Evolutionary conservation across 257 asterid species (phyloP), one percentile per base, ranked within the genome.

Genomic region (Nicotiana tomentosiformis): DNA sequence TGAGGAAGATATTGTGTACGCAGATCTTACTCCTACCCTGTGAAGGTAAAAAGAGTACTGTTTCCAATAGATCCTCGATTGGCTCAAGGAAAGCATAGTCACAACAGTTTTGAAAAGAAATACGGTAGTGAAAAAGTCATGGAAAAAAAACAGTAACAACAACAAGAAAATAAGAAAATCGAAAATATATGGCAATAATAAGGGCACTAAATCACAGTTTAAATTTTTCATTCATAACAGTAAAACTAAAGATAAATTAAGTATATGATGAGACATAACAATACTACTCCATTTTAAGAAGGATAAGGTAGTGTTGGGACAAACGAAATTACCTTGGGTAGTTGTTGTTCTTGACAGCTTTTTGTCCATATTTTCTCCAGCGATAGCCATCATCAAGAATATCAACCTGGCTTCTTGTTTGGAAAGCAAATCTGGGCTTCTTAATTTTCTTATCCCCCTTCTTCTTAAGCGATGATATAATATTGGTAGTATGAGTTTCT

Each of bases 351-450:
- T 92, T 92, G 57, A 92, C 97, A 4, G 90, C 88, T 82, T 92
- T 92, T 49, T 91, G 97, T 61, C 97, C 97, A 61, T 92, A 90
- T 80, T 92, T 92, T 85, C 96, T 89, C 96, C 96, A 92, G 0
- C 94, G 89, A 84, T 90, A 92, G 4, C 96, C 96, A 74, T 92
- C 96, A 55, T 92, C 96, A 26, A 92, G 96, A 76, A 90, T 90
- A 66, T 91, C 95, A 66, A 91, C 93, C 78, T 83, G 92, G 85
- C 93, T 90, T 82, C 91, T 87, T 5, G 93, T 90, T 72, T 89
- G 89, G 30, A 91, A 91, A n/a, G 95, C 93, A 84, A 84, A 86
- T 72, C 85, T 88, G n/a, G 87, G 91, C 82, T 79, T 89, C 78
- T 82, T 87, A 23, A 58, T 83, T 85, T 89, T 89, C 91, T 87